Conservation (phyloP, 257 asterid species). For the Coffea canephora region DNA sequence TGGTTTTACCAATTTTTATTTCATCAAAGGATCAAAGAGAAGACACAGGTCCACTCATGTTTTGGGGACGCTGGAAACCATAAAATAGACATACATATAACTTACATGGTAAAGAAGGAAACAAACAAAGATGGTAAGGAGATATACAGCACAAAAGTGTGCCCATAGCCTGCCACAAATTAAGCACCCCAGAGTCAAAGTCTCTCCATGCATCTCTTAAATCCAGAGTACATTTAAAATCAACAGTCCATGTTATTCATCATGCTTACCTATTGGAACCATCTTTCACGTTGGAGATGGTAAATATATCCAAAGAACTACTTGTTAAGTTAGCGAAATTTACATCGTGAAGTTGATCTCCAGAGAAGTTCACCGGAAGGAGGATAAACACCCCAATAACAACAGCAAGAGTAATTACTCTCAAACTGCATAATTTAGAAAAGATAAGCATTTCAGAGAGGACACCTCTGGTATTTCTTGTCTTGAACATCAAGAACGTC, state of each 20-base stretch:
- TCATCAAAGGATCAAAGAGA: neutral
- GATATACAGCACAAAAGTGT: slow-evolving; percentile 35
- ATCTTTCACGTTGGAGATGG: slow-evolving; percentile 32
- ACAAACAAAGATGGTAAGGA: slow-evolving; percentile 28
- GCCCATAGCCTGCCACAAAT: slow-evolving; percentile 37
- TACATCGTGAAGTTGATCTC: slow-evolving; percentile 30
- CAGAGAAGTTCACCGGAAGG: slow-evolving; percentile 39
- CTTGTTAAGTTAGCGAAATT: slow-evolving; percentile 15
- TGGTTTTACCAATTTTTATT: neutral
- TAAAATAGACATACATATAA: neutral
- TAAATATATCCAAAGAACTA: slow-evolving; percentile 33
- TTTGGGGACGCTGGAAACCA: neutral
- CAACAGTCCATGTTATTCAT: neutral
- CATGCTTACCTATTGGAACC: slow-evolving; percentile 30
- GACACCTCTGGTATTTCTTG: neutral
- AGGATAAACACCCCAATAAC: slow-evolving; percentile 33
- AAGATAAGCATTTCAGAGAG: neutral
- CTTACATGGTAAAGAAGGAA: slow-evolving; percentile 38
- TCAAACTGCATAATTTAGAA: slow-evolving; percentile 24
- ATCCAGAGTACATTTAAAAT: neutral
- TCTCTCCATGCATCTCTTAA: neutral
- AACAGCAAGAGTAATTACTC: slow-evolving; percentile 30
- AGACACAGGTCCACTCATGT: neutral
- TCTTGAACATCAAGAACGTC: neutral
- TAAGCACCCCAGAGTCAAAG: slow-evolving; percentile 1